Percentiles rank a stretch among this genome's conserved stretches.
These are phyloP conservation scores for Salvia splendens DNA, from an alignment of 257 asterid genomes.

Conservation along the genomic window DNA sequence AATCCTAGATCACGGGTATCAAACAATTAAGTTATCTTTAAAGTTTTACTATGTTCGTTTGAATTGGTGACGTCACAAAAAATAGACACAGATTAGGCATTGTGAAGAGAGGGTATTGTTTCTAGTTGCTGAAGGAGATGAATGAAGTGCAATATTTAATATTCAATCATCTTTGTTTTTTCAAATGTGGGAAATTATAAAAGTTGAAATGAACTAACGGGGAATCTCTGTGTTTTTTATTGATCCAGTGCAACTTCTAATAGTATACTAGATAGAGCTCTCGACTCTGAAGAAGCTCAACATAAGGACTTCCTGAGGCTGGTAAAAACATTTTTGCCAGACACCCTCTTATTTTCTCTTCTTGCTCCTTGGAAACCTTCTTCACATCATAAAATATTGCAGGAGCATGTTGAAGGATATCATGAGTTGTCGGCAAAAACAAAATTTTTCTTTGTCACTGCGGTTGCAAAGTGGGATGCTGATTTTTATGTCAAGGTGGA, in stretches of 20 bases:
- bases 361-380: neutral
- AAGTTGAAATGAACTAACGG: slow-evolving; percentile 15
- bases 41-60: neutral
- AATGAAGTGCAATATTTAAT: neutral
- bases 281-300: slow-evolving; percentile 96
- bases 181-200: neutral
- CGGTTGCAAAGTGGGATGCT: slow-evolving; percentile 94
- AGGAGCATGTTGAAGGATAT: slow-evolving; percentile 98
- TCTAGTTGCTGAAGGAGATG: neutral
- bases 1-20: neutral
- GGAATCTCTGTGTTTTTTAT: slow-evolving; percentile 1
- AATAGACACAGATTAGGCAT: no score
- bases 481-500: slow-evolving; percentile 96
- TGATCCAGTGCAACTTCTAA: slow-evolving; percentile 81
- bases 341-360: neutral
- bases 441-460: slow-evolving; percentile 84
- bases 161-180: neutral
- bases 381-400: slow-evolving; percentile 8
- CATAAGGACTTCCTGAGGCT: slow-evolving; percentile 93
- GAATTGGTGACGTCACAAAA: neutral
- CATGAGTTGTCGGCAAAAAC: slow-evolving; percentile 96
- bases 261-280: slow-evolving; percentile 92
- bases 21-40: neutral
- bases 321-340: slow-evolving; percentile 42
- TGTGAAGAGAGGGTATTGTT: neutral